A percentile compares a stretch with the other conserved stretches of the same genome.
phyloP scores from a whole-genome alignment of 2,329 filamentous ascomycete species.

The Ramichloridium luteum region DNA sequence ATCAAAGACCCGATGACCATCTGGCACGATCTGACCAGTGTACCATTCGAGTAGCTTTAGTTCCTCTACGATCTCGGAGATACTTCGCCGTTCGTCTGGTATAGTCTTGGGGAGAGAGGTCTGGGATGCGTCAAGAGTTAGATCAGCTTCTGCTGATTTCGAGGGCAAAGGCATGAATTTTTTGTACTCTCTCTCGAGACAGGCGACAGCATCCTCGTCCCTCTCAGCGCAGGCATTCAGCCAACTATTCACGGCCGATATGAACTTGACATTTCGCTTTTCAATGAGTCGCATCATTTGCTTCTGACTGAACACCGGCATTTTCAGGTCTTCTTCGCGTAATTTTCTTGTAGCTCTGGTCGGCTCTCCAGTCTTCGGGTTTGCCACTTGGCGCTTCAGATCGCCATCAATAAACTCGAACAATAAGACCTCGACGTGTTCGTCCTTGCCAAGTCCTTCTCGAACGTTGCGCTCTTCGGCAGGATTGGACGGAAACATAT shows the following conservation, averaged over 20 bases:
- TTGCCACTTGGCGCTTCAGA: slow-evolving; percentile 63
- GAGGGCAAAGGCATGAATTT: slow-evolving; percentile 51
- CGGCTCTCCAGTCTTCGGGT: slow-evolving; percentile 61
- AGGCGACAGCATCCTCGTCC: slow-evolving; percentile 53
- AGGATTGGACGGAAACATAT: slow-evolving; percentile 34
- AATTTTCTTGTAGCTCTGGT: slow-evolving; percentile 55
- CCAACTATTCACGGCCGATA: slow-evolving; percentile 62
- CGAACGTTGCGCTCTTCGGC: slow-evolving; percentile 24
- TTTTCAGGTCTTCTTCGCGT: slow-evolving; percentile 68
- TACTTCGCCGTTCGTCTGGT: slow-evolving; percentile 64
- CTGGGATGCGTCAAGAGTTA: slow-evolving; percentile 26
- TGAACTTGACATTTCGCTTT: slow-evolving; percentile 76
- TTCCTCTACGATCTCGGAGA: slow-evolving; percentile 75
- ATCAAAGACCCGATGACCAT: slow-evolving; percentile 84
- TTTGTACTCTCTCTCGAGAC: slow-evolving; percentile 48
- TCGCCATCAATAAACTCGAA: slow-evolving; percentile 93
- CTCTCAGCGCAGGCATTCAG: slow-evolving; percentile 59
- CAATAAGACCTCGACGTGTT: slow-evolving; percentile 54
- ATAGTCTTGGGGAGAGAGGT: slow-evolving; percentile 55
- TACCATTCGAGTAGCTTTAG: slow-evolving; percentile 80
- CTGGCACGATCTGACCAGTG: slow-evolving; percentile 79
- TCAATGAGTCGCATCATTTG: slow-evolving; percentile 84
- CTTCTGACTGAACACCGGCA: slow-evolving; percentile 87
- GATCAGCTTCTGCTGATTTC: slow-evolving; percentile 30
- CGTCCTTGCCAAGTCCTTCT: slow-evolving; percentile 25